Evolutionary conservation across 2,329 filamentous ascomycete genomes (phyloP).

Genomic region (Purpureocillium lavendulum): DNA sequence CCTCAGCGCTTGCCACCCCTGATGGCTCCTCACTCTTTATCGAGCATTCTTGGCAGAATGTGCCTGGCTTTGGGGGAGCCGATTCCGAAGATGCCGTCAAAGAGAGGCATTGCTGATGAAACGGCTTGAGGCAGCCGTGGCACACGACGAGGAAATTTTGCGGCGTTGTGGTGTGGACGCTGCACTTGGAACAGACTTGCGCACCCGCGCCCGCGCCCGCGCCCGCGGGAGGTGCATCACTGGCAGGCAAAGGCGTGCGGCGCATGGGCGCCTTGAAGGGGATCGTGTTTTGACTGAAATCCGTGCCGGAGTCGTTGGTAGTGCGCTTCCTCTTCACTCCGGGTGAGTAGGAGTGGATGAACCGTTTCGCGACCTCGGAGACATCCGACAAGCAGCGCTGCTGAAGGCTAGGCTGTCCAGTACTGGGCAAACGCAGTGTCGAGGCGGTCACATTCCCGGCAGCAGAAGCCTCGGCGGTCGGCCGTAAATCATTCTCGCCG

Average conservation of each 20-base stretch:
- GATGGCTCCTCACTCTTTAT: background rate
- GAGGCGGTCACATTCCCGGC: too few species aligned
- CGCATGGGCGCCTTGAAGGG: constrained; percentile 13
- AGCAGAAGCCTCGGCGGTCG: too few species aligned
- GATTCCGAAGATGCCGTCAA: constrained; percentile 1
- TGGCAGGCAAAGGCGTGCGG: background rate
- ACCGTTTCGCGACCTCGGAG: background rate
- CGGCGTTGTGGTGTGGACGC: constrained; percentile 1
- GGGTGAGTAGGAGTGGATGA: background rate
- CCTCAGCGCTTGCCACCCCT: constrained; percentile 6
- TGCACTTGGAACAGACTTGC: constrained; percentile 10
- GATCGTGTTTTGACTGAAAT: constrained; percentile 24
- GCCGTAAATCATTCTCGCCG: too few species aligned
- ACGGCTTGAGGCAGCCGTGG: constrained; percentile 11
- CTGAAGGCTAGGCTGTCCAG: background rate
- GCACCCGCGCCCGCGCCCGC: background rate
- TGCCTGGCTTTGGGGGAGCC: constrained; percentile 2
- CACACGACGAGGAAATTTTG: constrained; percentile 11
- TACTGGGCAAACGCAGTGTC: constrained; percentile 6
- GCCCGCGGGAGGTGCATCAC: background rate
- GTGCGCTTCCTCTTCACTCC: constrained; percentile 21
- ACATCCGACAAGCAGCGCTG: background rate
- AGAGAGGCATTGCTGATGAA: constrained; percentile 16
- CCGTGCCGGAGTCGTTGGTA: constrained; percentile 8
- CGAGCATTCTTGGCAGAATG: constrained; percentile 12